A percentile compares a stretch with the other conserved stretches of the same genome.
Evolutionary conservation across 2,329 filamentous ascomycete species (phyloP).

Genomic region (Claviceps sp.): DNA sequence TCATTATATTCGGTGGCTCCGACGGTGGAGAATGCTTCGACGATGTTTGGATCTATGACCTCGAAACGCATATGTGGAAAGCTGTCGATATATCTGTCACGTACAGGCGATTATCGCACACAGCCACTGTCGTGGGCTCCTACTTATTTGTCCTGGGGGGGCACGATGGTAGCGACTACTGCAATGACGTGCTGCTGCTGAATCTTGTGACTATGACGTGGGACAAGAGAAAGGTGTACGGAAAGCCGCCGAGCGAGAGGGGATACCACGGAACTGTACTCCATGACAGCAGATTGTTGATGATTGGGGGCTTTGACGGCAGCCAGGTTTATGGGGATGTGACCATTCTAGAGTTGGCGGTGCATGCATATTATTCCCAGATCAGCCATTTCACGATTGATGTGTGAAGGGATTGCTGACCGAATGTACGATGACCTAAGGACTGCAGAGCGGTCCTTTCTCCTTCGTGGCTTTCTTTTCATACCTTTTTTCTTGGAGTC

Average conservation of each 20-base stretch:
- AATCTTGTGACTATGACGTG: constrained; percentile 65
- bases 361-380: constrained; percentile 60
- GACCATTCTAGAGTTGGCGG: constrained; percentile 52
- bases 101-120: constrained; percentile 54
- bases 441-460: background rate
- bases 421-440: too few species aligned
- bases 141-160: constrained; percentile 59
- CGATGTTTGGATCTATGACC: constrained; percentile 61
- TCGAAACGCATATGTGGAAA: constrained; percentile 48
- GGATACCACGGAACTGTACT: constrained; percentile 56
- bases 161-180: constrained; percentile 58
- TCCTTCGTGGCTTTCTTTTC: background rate
- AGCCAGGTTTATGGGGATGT: constrained; percentile 55
- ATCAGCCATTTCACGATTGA: constrained; percentile 62
- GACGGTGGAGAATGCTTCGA: constrained; percentile 61
- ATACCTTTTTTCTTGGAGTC: background rate
- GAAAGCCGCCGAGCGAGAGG: constrained; percentile 45
- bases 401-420: constrained; percentile 27
- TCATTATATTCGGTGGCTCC: constrained; percentile 58
- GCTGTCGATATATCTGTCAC: constrained; percentile 44
- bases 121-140: constrained; percentile 54
- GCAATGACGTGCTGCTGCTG: constrained; percentile 53
- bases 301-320: constrained; percentile 57
- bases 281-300: constrained; percentile 49
- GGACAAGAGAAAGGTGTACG: constrained; percentile 54